Conservation (phyloP, 192 early-diverging fungal genomes). For the Powellomyces hirtus region DNA sequence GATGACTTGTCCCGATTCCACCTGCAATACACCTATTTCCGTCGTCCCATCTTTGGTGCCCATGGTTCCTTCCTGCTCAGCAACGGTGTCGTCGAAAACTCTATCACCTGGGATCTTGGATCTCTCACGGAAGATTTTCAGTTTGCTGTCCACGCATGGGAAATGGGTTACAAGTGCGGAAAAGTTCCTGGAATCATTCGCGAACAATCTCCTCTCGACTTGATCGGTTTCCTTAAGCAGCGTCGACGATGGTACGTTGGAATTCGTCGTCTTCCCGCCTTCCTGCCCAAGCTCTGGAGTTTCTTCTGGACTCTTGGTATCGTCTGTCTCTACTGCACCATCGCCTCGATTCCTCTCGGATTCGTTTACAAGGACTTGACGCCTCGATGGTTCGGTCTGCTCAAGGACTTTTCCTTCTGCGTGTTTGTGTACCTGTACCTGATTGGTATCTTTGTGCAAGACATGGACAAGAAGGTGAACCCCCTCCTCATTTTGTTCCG, state of each 20-base stretch:
- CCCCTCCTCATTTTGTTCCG: constrained; percentile 39
- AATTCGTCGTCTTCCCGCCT: constrained; percentile 48
- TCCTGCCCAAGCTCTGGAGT: constrained; percentile 55
- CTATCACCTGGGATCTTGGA: constrained; percentile 54
- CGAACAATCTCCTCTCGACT: constrained; percentile 51
- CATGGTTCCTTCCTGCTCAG: constrained; percentile 56
- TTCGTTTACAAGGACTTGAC: constrained; percentile 33
- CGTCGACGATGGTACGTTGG: constrained; percentile 57
- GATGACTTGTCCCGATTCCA: constrained; percentile 58
- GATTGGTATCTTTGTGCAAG: constrained; percentile 52
- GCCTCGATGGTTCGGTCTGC: constrained; percentile 55
- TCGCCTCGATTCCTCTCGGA: constrained; percentile 49
- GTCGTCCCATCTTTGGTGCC: constrained; percentile 52
- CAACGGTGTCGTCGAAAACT: constrained; percentile 57
- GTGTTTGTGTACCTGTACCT: constrained; percentile 56
- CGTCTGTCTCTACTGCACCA: constrained; percentile 41
- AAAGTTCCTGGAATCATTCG: constrained; percentile 52
- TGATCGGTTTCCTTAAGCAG: constrained; percentile 57
- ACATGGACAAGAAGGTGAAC: constrained; percentile 48
- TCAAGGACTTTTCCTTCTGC: constrained; percentile 54
- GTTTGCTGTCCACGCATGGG: constrained; percentile 52
- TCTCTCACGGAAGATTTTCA: constrained; percentile 57
- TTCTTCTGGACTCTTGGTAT: constrained; percentile 57
- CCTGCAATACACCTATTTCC: constrained; percentile 59
- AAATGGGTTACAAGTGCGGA: constrained; percentile 52